These are phyloP conservation scores for Botrytis tulipae DNA, from an alignment of 2,329 filamentous ascomycete genomes.

Conservation along the genomic window DNA sequence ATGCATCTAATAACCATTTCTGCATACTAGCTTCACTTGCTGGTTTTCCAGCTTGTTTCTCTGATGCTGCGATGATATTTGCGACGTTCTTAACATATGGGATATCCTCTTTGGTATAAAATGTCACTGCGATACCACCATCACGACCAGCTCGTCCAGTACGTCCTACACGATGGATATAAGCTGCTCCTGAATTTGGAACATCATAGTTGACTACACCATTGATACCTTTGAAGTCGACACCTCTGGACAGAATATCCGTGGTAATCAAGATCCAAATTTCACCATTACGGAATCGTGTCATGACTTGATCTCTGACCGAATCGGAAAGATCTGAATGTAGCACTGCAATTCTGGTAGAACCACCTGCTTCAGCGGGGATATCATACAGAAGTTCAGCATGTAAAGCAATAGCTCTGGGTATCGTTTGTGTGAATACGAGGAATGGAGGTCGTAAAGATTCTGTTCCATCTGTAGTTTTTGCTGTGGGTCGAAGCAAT, in stretches of 20 bases:
- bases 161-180: slow-evolving; percentile 89
- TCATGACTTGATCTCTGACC: slow-evolving; percentile 77
- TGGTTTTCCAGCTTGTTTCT: slow-evolving; percentile 62
- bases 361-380: slow-evolving; percentile 79
- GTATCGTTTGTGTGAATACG: slow-evolving; percentile 94
- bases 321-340: slow-evolving; percentile 81
- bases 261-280: slow-evolving; percentile 97
- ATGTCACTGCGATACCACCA: slow-evolving; percentile 86
- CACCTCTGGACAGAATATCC: slow-evolving; percentile 84
- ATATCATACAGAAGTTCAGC: slow-evolving; percentile 94
- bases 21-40: slow-evolving; percentile 60
- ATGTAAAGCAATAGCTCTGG: slow-evolving; percentile 81
- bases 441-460: slow-evolving; percentile 80
- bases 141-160: slow-evolving; percentile 85
- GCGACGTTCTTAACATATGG: slow-evolving; percentile 86
- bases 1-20: slow-evolving; percentile 82
- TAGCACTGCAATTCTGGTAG: slow-evolving; percentile 80
- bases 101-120: slow-evolving; percentile 95
- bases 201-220: slow-evolving; percentile 98
- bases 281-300: slow-evolving; percentile 84
- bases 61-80: slow-evolving; percentile 83
- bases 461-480: slow-evolving; percentile 47
- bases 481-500: slow-evolving; percentile 72
- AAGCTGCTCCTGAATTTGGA: slow-evolving; percentile 82
- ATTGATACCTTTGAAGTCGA: slow-evolving; percentile 94